A percentile compares a stretch with the other conserved stretches of the same genome.
Conservation (phyloP, 2,329 filamentous ascomycete genomes). For the Chaetomium strumarium region DNA sequence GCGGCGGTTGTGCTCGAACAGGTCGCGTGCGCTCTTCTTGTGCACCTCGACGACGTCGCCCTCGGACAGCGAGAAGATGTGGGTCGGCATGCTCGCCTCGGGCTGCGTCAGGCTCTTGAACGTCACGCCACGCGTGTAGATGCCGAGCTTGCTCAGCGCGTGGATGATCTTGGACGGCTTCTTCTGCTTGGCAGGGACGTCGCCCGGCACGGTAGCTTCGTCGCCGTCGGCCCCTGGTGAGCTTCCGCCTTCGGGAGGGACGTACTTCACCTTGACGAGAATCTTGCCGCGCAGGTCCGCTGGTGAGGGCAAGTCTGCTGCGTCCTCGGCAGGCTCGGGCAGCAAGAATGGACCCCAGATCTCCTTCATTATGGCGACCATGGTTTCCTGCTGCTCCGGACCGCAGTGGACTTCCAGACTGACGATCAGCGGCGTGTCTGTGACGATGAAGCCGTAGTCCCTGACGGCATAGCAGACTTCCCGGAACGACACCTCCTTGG, state of each 20-base stretch:
- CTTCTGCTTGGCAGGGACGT: constrained; percentile 31
- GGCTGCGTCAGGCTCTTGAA: constrained; percentile 75
- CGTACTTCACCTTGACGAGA: constrained; percentile 74
- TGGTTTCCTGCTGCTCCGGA: constrained; percentile 74
- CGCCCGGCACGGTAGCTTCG: constrained; percentile 28
- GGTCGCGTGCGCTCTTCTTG: constrained; percentile 40
- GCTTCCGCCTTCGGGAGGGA: constrained; percentile 34
- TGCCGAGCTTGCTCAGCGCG: constrained; percentile 65
- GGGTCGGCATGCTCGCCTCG: constrained; percentile 57
- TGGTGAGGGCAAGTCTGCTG: constrained; percentile 57
- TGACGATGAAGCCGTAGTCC: constrained; percentile 68
- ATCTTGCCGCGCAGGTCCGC: constrained; percentile 70
- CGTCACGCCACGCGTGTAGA: constrained; percentile 78
- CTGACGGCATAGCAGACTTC: constrained; percentile 76
- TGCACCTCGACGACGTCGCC: constrained; percentile 57
- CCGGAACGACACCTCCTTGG: constrained; percentile 80
- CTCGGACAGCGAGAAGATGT: constrained; percentile 65
- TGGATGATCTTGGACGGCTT: constrained; percentile 64
- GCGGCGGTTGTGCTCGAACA: constrained; percentile 77
- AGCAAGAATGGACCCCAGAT: constrained; percentile 72
- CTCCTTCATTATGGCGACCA: constrained; percentile 88
- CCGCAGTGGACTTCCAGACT: constrained; percentile 88
- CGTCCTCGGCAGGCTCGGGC: constrained; percentile 43
- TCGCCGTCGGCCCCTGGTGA: constrained; percentile 29
- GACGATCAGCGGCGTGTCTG: constrained; percentile 81